Evolutionary conservation across 192 early-diverging fungal genomes (phyloP).

Genomic region (Umbelopsis sp.): DNA sequence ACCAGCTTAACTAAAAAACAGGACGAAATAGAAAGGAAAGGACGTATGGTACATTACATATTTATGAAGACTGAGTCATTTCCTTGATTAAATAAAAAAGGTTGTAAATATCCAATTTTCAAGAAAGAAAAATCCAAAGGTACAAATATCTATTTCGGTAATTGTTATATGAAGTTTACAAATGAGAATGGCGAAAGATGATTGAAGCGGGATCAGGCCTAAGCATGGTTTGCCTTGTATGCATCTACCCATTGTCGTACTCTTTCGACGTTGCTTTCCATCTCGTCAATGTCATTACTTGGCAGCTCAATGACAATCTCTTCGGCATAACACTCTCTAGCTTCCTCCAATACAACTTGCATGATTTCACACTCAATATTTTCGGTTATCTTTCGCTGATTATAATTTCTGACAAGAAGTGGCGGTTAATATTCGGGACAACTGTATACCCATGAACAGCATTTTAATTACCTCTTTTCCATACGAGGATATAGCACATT

Average conservation of each 20-base stretch:
- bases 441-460: neutral
- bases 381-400: constrained; percentile 83
- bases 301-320: constrained; percentile 82
- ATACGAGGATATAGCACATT: constrained; percentile 79
- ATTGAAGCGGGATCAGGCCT: neutral
- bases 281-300: constrained; percentile 83
- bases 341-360: constrained; percentile 92
- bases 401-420: constrained; percentile 64
- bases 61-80: neutral
- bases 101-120: constrained; percentile 19
- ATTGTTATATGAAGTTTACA: neutral
- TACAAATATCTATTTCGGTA: too few species aligned
- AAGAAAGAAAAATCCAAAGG: neutral
- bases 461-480: constrained; percentile 59
- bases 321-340: constrained; percentile 77
- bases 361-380: constrained; percentile 98
- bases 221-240: constrained; percentile 51
- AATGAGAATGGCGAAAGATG: neutral
- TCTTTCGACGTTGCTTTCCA: constrained; percentile 89
- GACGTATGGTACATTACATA: constrained; percentile 2
- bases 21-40: neutral
- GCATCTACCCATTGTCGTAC: constrained; percentile 71
- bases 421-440: too few species aligned
- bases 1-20: constrained; percentile 19
- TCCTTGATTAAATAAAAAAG: constrained; percentile 10